Conservation (phyloP, 2,329 filamentous ascomycete species). For the Chaetomium sp. region DNA sequence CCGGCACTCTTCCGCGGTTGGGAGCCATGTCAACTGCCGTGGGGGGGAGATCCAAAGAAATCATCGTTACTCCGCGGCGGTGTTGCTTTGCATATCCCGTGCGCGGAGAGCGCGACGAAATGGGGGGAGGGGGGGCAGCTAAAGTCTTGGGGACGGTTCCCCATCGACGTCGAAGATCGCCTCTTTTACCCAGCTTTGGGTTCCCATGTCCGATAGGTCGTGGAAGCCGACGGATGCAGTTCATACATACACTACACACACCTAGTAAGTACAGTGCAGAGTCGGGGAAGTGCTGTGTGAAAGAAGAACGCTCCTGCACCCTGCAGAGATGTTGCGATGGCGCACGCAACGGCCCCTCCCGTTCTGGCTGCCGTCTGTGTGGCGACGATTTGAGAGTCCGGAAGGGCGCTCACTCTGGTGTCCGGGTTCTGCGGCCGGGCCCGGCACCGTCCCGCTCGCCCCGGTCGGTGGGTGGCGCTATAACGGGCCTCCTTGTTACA, state of each 20-base stretch:
- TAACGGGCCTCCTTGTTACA: background rate
- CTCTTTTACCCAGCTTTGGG: background rate
- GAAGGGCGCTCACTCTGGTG: constrained; percentile 5
- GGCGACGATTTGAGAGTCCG: constrained; percentile 2
- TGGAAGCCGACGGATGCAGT: too few species aligned
- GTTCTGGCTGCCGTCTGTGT: constrained; percentile 14
- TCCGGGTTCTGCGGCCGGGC: constrained; percentile 1
- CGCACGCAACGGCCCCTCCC: constrained; percentile 23
- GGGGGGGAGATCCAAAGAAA: constrained; percentile 8
- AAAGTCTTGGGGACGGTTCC: constrained; percentile 4
- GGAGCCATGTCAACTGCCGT: background rate
- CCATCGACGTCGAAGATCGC: background rate
- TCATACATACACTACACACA: too few species aligned
- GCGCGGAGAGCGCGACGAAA: constrained; percentile 7
- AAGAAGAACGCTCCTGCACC: constrained; percentile 3
- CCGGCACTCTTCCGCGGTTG: background rate
- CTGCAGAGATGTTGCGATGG: constrained; percentile 13
- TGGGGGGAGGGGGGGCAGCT: constrained; percentile 5
- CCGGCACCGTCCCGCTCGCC: constrained; percentile 15
- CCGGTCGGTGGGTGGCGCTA: constrained; percentile 4
- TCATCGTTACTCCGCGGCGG: background rate
- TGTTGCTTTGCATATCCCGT: constrained; percentile 19
- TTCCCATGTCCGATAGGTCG: background rate
- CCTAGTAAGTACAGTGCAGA: too few species aligned
- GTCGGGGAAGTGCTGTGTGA: too few species aligned